Evolutionary conservation across 148 eudicot genomes (phyloP).

Genomic region (Simmondsia chinensis): DNA sequence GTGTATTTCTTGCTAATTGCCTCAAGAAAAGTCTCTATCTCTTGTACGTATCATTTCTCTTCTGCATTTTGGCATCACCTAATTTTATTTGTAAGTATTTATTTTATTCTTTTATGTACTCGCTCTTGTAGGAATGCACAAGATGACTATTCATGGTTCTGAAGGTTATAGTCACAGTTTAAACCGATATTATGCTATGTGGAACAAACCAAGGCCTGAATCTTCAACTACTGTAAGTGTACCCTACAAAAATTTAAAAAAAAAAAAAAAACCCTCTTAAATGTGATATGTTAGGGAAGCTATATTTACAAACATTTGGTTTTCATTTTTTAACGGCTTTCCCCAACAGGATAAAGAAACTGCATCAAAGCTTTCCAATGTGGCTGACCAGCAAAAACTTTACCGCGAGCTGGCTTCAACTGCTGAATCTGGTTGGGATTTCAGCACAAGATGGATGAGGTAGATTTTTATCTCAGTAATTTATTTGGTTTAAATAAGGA

Average conservation of each 20-base stretch:
- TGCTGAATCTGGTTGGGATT: slow-evolving; percentile 98
- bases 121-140: slow-evolving; percentile 52
- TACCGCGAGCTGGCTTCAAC: slow-evolving; percentile 83
- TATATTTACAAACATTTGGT: too few relatives aligned
- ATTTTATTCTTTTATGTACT: neutral
- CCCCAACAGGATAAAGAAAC: slow-evolving; percentile 53
- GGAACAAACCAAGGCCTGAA: slow-evolving; percentile 94
- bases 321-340: neutral
- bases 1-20: neutral
- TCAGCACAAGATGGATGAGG: slow-evolving; percentile 99
- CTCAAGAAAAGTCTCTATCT: neutral
- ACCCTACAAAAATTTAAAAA: too few relatives aligned
- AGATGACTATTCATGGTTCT: slow-evolving; percentile 54
- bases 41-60: neutral
- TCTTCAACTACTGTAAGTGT: slow-evolving; percentile 60
- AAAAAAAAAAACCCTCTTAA: too few relatives aligned
- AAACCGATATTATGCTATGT: slow-evolving; percentile 83
- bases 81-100: neutral
- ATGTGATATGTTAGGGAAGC: too few relatives aligned
- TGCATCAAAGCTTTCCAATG: slow-evolving; percentile 39
- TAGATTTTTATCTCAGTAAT: slow-evolving; percentile 9
- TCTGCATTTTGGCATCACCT: neutral
- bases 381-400: slow-evolving; percentile 36
- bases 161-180: slow-evolving; percentile 40
- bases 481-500: neutral